phyloP scores from a whole-genome alignment of 805 yeast genomes.

The Torulaspora franciscae region DNA sequence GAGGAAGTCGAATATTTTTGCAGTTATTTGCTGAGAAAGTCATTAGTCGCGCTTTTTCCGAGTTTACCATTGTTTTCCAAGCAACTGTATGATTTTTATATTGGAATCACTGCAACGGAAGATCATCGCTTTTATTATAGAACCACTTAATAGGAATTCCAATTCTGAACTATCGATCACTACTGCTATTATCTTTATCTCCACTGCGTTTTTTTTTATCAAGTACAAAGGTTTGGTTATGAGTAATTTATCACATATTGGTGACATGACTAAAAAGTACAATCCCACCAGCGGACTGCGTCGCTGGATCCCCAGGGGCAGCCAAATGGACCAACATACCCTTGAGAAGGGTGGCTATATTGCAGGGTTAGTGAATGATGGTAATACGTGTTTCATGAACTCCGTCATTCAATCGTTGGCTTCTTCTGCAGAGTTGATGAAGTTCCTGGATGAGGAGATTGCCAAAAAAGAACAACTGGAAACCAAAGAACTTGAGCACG shows the following conservation, averaged over 20 bases:
- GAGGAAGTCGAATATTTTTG: neutral
- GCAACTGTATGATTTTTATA: constrained; percentile 13
- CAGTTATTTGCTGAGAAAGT: neutral
- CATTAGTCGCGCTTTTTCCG: neutral
- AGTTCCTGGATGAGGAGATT: constrained; percentile 48
- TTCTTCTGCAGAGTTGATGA: constrained; percentile 55
- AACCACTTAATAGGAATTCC: constrained; percentile 11
- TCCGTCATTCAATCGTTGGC: constrained; percentile 79
- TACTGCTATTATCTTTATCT: constrained; percentile 10
- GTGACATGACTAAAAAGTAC: constrained; percentile 14
- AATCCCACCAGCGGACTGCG: constrained; percentile 14
- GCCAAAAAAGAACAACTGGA: constrained; percentile 9
- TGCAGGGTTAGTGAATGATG: constrained; percentile 84
- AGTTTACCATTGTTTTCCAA: neutral
- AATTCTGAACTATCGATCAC: constrained; percentile 10
- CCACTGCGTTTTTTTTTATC: constrained; percentile 13
- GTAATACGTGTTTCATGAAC: constrained; percentile 92
- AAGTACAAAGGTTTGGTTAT: constrained; percentile 10
- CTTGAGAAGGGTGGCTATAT: constrained; percentile 59
- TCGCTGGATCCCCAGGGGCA: constrained; percentile 22
- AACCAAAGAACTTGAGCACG: constrained; percentile 7
- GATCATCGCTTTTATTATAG: constrained; percentile 9
- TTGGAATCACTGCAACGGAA: constrained; percentile 10
- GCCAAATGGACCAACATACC: constrained; percentile 34
- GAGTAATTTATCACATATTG: constrained; percentile 13